Conservation (phyloP, 768 basidiomycete genomes). For the Boletellus emodensis region DNA sequence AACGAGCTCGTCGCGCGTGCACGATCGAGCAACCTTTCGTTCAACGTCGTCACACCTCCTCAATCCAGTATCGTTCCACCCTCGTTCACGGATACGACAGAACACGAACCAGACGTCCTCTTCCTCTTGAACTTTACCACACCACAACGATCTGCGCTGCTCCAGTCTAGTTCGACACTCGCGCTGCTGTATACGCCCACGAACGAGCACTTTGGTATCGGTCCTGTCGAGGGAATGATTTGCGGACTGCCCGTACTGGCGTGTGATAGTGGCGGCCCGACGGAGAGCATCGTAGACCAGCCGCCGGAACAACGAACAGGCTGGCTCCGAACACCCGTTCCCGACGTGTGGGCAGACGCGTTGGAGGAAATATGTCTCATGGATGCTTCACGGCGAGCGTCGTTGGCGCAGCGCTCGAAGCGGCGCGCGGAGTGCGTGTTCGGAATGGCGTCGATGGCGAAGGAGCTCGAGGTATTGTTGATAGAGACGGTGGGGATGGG, state of each 20-base stretch:
- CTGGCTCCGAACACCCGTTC: constrained; percentile 63
- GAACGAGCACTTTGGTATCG: constrained; percentile 98
- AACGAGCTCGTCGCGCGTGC: constrained; percentile 56
- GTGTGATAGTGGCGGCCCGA: constrained; percentile 83
- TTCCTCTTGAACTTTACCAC: constrained; percentile 93
- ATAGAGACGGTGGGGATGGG: constrained; percentile 57
- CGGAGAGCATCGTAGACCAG: constrained; percentile 68
- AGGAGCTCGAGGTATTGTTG: constrained; percentile 53
- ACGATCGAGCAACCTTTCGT: constrained; percentile 52
- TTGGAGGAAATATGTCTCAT: constrained; percentile 52
- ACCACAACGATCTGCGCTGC: constrained; percentile 75
- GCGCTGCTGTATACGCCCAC: constrained; percentile 89
- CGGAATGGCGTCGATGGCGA: constrained; percentile 72
- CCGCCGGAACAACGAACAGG: constrained; percentile 58
- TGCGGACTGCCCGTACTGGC: constrained; percentile 89
- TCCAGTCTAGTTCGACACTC: constrained; percentile 59
- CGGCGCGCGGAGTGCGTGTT: constrained; percentile 63
- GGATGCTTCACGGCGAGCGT: constrained; percentile 11
- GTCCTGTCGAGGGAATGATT: constrained; percentile 91
- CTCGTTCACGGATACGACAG: constrained; percentile 35
- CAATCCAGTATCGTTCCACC: constrained; percentile 39
- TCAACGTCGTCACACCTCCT: constrained; percentile 50
- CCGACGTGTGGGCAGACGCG: constrained; percentile 67
- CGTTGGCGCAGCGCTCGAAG: constrained; percentile 53
- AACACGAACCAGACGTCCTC: constrained; percentile 55